phyloP scores from a whole-genome alignment of 768 basidiomycete species.

The Collybia nuda region DNA sequence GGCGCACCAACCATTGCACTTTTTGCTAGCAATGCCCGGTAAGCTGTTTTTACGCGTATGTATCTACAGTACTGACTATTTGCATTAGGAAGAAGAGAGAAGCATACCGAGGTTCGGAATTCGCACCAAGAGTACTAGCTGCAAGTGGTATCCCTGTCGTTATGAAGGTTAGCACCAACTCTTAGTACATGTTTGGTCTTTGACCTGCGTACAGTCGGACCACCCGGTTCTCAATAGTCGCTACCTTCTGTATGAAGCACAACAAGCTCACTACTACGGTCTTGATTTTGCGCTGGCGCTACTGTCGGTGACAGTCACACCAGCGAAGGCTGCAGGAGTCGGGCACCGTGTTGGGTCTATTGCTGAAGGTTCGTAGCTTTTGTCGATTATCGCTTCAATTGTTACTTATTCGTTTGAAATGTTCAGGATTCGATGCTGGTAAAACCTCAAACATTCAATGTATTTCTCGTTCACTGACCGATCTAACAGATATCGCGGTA shows the following conservation, averaged over 20 bases:
- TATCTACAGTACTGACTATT: neutral
- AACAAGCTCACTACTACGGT: slow-evolving; percentile 68
- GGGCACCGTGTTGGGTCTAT: slow-evolving; percentile 69
- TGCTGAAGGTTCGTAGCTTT: slow-evolving; percentile 37
- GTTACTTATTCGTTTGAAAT: neutral
- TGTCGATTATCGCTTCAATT: neutral
- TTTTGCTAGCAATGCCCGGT: slow-evolving; percentile 65
- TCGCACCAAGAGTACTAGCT: slow-evolving; percentile 69
- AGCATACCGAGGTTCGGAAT: slow-evolving; percentile 68
- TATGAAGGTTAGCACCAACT: slow-evolving; percentile 55
- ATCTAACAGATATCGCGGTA: slow-evolving; percentile 42
- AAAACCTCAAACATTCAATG: neutral
- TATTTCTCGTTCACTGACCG: neutral
- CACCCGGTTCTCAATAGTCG: slow-evolving; percentile 62
- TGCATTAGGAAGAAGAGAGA: slow-evolving; percentile 41
- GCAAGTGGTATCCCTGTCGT: slow-evolving; percentile 66
- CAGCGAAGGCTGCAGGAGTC: slow-evolving; percentile 64
- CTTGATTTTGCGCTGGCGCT: slow-evolving; percentile 57
- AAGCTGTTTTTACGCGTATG: neutral
- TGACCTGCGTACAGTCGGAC: slow-evolving; percentile 37
- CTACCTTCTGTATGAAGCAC: slow-evolving; percentile 70
- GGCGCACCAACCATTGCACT: slow-evolving; percentile 67
- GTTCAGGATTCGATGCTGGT: slow-evolving; percentile 69
- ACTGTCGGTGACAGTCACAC: slow-evolving; percentile 60
- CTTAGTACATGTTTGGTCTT: neutral